Percentiles rank a stretch among this genome's conserved stretches.
Evolutionary conservation across 2,329 filamentous ascomycete species (phyloP).

Genomic region (Paracamarosporium sp.): DNA sequence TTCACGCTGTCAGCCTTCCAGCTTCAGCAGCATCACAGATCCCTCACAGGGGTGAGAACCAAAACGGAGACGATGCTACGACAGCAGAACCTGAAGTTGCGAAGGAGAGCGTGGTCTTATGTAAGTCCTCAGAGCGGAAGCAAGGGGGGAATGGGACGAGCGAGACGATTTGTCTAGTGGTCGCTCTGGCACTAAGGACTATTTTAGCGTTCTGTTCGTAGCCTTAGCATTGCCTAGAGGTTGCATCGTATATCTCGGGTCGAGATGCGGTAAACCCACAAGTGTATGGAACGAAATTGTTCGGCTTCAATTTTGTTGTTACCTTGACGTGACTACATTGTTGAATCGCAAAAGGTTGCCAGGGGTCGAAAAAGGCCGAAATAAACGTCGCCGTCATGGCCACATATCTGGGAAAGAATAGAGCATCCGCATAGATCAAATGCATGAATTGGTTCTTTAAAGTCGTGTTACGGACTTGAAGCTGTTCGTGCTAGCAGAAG

Average conservation of each 20-base stretch:
- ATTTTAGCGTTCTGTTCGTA: background rate
- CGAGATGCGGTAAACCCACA: no score
- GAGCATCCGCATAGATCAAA: background rate
- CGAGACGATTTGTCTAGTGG: background rate
- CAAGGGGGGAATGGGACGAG: background rate
- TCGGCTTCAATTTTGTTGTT: no score
- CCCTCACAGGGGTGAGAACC: background rate
- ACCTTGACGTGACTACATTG: no score
- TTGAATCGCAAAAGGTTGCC: no score
- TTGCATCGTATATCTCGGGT: no score
- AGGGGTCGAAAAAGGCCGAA: no score
- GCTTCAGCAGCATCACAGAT: background rate
- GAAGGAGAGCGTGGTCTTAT: background rate
- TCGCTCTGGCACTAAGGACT: background rate
- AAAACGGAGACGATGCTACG: background rate
- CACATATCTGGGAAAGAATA: background rate
- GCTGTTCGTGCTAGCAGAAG: background rate
- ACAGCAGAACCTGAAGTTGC: background rate
- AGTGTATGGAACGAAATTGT: no score
- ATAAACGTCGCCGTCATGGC: background rate
- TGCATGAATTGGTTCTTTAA: constrained; percentile 12
- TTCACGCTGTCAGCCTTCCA: background rate
- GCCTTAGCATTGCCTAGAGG: no score
- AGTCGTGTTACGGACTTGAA: background rate
- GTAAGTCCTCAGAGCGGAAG: background rate